Conservation (phyloP, 2,329 filamentous ascomycete species). For the Alternaria sp. region DNA sequence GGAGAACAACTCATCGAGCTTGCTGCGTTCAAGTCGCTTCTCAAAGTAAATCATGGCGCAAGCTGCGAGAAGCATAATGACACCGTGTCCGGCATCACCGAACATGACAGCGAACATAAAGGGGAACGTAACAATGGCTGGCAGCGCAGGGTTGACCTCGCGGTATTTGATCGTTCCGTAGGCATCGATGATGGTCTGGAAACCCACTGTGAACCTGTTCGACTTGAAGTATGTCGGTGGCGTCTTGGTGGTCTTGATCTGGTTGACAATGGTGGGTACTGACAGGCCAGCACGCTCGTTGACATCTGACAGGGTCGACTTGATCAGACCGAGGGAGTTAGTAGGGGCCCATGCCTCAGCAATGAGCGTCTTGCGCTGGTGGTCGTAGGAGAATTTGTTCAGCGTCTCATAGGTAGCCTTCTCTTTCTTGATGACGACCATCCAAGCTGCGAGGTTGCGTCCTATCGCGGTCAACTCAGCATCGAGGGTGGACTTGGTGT, state of each 20-base stretch:
- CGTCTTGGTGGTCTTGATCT: constrained; percentile 95
- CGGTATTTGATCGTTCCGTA: constrained; percentile 98
- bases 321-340: constrained; percentile 85
- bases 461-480: constrained; percentile 94
- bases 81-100: constrained; percentile 92
- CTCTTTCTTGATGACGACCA: constrained; percentile 97
- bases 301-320: constrained; percentile 92
- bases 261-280: constrained; percentile 98
- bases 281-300: constrained; percentile 94
- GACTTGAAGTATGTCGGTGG: constrained; percentile 97
- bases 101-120: constrained; percentile 99
- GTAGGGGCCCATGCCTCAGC: constrained; percentile 98
- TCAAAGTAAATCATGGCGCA: constrained; percentile 97
- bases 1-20: constrained; percentile 94
- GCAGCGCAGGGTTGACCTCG: constrained; percentile 94
- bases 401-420: constrained; percentile 96
- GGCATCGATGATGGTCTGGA: constrained; percentile 98
- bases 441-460: constrained; percentile 91
- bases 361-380: constrained; percentile 92
- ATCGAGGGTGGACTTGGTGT: constrained; percentile 93
- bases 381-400: constrained; percentile 96
- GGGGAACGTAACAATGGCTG: constrained; percentile 97
- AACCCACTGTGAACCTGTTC: constrained; percentile 97
- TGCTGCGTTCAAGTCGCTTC: constrained; percentile 78
- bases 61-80: constrained; percentile 85